Evolutionary conservation across 106 monocot genomes (phyloP).

Genomic region (Apostasia ramifera): DNA sequence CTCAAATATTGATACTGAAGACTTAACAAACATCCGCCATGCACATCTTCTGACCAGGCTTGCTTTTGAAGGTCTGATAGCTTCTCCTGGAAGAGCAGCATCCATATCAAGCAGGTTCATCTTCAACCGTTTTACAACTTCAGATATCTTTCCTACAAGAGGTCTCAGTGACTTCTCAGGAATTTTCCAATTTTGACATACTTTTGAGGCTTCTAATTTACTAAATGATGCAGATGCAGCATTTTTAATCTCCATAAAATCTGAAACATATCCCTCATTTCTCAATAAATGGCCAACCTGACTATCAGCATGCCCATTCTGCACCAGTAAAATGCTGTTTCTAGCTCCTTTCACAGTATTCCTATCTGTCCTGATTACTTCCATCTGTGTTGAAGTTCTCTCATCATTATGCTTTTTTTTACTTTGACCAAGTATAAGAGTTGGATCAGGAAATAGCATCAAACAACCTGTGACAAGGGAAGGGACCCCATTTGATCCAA

Average conservation of each 20-base stretch:
- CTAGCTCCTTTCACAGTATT: background rate
- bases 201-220: constrained; percentile 10
- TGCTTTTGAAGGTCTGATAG: constrained; percentile 41
- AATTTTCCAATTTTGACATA: constrained; percentile 27
- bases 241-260: constrained; percentile 3
- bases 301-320: constrained; percentile 16
- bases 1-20: constrained; percentile 76
- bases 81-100: constrained; percentile 70
- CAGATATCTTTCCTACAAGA: constrained; percentile 49
- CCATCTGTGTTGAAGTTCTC: background rate
- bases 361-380: constrained; percentile 3
- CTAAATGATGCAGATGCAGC: constrained; percentile 10
- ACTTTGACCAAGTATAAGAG: constrained; percentile 14
- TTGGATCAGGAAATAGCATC: constrained; percentile 24
- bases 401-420: constrained; percentile 11
- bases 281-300: constrained; percentile 8
- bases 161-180: constrained; percentile 62
- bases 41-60: constrained; percentile 43
- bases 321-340: background rate
- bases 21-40: constrained; percentile 91
- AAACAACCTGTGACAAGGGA: constrained; percentile 32
- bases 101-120: constrained; percentile 92
- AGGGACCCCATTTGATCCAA: constrained; percentile 69
- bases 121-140: constrained; percentile 64
- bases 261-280: background rate